Evolutionary conservation across 305 asterid species (phyloP).

Genomic region (Petunia hybrid): DNA sequence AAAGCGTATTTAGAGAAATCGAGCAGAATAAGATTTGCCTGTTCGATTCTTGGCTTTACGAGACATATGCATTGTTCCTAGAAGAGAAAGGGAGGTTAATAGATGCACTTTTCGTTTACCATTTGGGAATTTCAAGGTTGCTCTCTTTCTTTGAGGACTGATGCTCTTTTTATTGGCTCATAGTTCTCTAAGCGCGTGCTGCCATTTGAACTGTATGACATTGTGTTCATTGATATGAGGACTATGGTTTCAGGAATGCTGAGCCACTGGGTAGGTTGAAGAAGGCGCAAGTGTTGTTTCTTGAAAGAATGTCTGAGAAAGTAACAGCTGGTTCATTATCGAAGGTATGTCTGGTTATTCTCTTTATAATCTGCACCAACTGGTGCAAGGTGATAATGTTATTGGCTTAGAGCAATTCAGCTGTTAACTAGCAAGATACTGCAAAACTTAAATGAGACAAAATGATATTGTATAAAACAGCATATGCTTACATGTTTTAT

Average conservation of each 20-base stretch:
- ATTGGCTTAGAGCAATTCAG: not conserved
- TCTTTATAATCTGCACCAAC: slow-evolving; percentile 21
- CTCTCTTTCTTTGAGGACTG: not conserved
- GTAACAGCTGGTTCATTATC: slow-evolving; percentile 58
- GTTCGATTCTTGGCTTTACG: slow-evolving; percentile 71
- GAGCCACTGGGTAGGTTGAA: slow-evolving; percentile 89
- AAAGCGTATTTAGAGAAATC: slow-evolving; percentile 71
- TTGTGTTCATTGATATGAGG: slow-evolving; percentile 31
- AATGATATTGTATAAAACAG: slow-evolving; percentile 13
- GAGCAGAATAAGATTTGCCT: slow-evolving; percentile 67
- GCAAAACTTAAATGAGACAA: slow-evolving; percentile 14
- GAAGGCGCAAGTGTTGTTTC: slow-evolving; percentile 90
- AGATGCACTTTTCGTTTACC: slow-evolving; percentile 77
- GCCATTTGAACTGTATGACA: slow-evolving; percentile 2
- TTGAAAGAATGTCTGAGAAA: slow-evolving; percentile 86
- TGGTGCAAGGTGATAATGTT: not conserved
- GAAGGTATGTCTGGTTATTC: slow-evolving; percentile 57
- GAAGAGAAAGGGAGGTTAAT: slow-evolving; percentile 78
- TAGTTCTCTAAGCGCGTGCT: not conserved
- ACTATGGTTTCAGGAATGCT: slow-evolving; percentile 66
- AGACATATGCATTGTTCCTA: slow-evolving; percentile 67
- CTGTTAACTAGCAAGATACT: slow-evolving; percentile 4
- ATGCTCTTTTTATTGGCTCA: not conserved
- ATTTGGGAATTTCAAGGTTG: slow-evolving; percentile 86
- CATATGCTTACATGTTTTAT: not conserved